phyloP scores from a whole-genome alignment of 352 stramenopile genomes.

The Globisporangium sylvaticum region DNA sequence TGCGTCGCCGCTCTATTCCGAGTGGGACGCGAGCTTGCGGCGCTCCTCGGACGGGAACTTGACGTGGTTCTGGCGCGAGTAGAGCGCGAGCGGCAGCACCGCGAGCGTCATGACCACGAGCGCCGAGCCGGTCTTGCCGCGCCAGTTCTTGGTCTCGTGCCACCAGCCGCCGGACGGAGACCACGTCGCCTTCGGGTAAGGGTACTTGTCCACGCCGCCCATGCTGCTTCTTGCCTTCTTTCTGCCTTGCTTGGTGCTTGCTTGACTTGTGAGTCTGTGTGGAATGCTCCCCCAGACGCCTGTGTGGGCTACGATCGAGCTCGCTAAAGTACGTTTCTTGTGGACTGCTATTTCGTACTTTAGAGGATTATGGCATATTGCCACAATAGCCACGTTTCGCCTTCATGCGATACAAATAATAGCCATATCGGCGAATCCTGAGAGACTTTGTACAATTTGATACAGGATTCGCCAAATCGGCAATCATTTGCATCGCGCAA shows the following conservation, averaged over 20 bases:
- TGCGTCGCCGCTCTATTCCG: slow-evolving; percentile 1
- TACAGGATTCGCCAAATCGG: too few species aligned
- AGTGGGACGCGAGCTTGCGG: slow-evolving; percentile 36
- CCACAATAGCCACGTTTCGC: too few species aligned
- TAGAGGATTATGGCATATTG: background rate
- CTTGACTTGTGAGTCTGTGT: background rate
- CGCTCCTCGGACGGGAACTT: slow-evolving; percentile 73
- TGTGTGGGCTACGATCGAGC: background rate
- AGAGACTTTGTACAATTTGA: too few species aligned
- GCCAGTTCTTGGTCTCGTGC: slow-evolving; percentile 82
- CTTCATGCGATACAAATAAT: too few species aligned
- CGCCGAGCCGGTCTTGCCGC: slow-evolving; percentile 66
- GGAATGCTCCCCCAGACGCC: background rate
- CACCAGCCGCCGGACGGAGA: slow-evolving; percentile 84
- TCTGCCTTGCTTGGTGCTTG: slow-evolving; percentile 6
- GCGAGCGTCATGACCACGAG: slow-evolving; percentile 45
- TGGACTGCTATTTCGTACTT: background rate
- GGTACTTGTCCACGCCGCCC: slow-evolving; percentile 79
- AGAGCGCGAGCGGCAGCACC: slow-evolving; percentile 50
- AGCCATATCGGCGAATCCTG: too few species aligned
- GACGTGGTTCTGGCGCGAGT: slow-evolving; percentile 59
- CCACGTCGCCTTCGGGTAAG: slow-evolving; percentile 86
- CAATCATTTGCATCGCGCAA: too few species aligned
- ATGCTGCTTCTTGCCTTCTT: slow-evolving; percentile 27
- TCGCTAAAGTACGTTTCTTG: background rate